These are phyloP conservation scores for Scedosporium boydii DNA, from an alignment of 2,329 filamentous ascomycete genomes.

Conservation along the genomic window DNA sequence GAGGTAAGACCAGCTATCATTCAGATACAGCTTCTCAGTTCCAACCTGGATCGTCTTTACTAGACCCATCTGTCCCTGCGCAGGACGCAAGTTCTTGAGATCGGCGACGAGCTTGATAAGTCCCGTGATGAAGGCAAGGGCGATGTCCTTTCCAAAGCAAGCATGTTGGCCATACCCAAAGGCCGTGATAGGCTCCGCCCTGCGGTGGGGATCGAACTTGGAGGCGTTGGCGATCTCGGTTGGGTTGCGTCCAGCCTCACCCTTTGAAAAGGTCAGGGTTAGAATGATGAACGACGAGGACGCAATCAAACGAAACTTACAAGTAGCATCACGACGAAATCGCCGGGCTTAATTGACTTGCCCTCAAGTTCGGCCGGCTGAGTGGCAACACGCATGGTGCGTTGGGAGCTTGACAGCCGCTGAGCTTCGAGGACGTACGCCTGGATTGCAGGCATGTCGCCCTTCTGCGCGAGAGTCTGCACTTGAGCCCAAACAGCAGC, in stretches of 20 bases:
- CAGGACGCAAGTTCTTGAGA: constrained; percentile 33
- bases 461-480: constrained; percentile 24
- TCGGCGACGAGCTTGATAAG: constrained; percentile 32
- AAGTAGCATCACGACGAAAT: constrained; percentile 28
- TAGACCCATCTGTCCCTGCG: constrained; percentile 33
- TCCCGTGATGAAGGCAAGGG: constrained; percentile 28
- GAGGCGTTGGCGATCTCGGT: constrained; percentile 24
- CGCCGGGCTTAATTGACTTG: constrained; percentile 27
- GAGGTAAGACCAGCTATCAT: constrained; percentile 38
- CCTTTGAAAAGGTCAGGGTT: constrained; percentile 17
- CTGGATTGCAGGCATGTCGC: constrained; percentile 22
- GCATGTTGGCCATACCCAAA: constrained; percentile 37
- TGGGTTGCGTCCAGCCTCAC: constrained; percentile 27
- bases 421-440: constrained; percentile 30
- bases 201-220: constrained; percentile 32
- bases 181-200: constrained; percentile 27
- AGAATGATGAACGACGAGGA: constrained; percentile 2
- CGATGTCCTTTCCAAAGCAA: constrained; percentile 31
- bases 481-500: constrained; percentile 31
- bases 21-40: constrained; percentile 31
- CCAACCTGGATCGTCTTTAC: constrained; percentile 33
- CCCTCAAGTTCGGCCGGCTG: constrained; percentile 25
- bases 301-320: constrained; percentile 19
- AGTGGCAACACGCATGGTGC: constrained; percentile 26
- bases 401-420: constrained; percentile 28